Evolutionary conservation across 75 land plant genomes (phyloP), one percentile per base, ranked within the genome.

Genomic region (Pinus tabuliformis): DNA sequence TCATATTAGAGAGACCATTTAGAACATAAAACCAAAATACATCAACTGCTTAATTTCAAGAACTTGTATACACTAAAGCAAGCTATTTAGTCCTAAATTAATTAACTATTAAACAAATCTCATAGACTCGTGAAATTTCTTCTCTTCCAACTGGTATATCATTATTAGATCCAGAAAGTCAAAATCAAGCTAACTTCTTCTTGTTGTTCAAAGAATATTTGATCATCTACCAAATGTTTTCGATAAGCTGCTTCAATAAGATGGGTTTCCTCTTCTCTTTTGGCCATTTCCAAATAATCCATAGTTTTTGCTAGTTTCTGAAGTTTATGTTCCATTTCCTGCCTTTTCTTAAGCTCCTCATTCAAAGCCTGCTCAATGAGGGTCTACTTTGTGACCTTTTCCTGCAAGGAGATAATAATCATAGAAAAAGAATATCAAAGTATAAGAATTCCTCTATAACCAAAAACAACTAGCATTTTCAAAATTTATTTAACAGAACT

Each of bases 271-370:
- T 97, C 97, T 78, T 94, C 99, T 63, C 99, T 91, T 80, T 88
- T 97, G 8, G 99, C 99, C 81, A 97, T 93, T 76, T 96, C 99
- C 82, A 94, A 36, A 73, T 94, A 83, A 79, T 96, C 99, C 97
- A 96, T 88, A 5, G 95, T 96, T 73, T 96, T 96, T 0, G 89
- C 95, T 1, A 96, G 83, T 62, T 90, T 96, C 73, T 86, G 95
- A 16, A 96, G 78, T 74, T 94, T 96, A 75, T 91, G 90, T 76
- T 96, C 99, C 91, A 90, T 90, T 78, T 96, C 99, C 58, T 90
- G 91, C 20, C 94, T 80, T 76, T 96, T 97, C 71, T 80, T 90
- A 5, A 91, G 85, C 62, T 96, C 97, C 76, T 96, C 97, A 54
- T 64, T 86, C 73, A 91, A 72, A 37, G 91, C 91, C 73, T 89